Base-by-base conservation (phyloP, 1,139 yeast genomes). In the Scheffersomyces lignicola region DNA sequence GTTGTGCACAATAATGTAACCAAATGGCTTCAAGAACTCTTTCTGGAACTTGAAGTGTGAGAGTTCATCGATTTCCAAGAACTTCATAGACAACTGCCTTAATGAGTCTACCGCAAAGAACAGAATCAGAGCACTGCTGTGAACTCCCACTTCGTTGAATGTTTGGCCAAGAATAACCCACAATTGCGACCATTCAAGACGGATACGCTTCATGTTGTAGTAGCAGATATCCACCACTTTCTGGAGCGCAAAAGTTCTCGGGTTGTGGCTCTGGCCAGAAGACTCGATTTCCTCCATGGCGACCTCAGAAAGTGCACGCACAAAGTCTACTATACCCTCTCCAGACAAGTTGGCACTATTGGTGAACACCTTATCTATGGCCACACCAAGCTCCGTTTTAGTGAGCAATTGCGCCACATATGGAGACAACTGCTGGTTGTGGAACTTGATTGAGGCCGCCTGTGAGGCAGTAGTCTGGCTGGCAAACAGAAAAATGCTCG, bases 151-250 rank as follows among this genome's bases (percentile, higher is more conserved):
- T 31, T 71, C 76, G 46, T 88, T 87, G 63, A 94, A 92, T 29
- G 89, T 87, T 44, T 78, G 86, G 9, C 96, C 96, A 85, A 94
- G 85, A 9, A 87, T 83, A 6, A 84, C 76, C 99, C 99, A 94
- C 40, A 94, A 69, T 39, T 88, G 95, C 7, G 96, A 80, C 97
- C 98, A 94, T 62, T 94, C 97, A 44, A 94, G 81, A 56, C 96
- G 80, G 50, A 94, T 89, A 69, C 98, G 85, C 38, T 80, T 81
- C 97, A 94, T 92, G 58, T 94, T 94, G 65, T 94, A 94, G 59
- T 92, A 92, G 60, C 97, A 90, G 31, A 94, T 95, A 59, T 94
- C 98, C 33, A 94, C 96, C 71, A 94, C 85, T 54, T 94, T 94
- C 52, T 89, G 97, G 43, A 94, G 65, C 0, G 97, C 86, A 54